Conservation (phyloP, 805 yeast genomes). For the Ogataea glucozyma region DNA sequence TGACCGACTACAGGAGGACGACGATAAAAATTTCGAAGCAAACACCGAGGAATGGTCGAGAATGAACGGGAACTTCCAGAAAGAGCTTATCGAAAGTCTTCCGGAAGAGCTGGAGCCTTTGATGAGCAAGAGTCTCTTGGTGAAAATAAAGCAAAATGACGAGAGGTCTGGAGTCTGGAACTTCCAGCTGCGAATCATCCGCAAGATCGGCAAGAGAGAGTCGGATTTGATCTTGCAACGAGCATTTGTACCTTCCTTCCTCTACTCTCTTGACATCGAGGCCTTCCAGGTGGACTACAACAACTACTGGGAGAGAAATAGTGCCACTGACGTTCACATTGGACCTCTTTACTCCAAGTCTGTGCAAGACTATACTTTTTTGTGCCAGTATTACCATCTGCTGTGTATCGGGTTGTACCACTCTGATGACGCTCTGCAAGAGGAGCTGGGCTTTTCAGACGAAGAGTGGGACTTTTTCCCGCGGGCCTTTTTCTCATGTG, state of each 20-base stretch:
- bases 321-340: slow-evolving; percentile 28
- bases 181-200: slow-evolving; percentile 25
- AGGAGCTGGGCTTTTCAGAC: slow-evolving; percentile 23
- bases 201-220: slow-evolving; percentile 19
- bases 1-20: slow-evolving; percentile 26
- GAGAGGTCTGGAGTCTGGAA: slow-evolving; percentile 30
- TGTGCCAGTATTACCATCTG: slow-evolving; percentile 34
- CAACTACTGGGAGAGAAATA: slow-evolving; percentile 30
- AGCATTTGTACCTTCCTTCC: slow-evolving; percentile 23
- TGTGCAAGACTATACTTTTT: slow-evolving; percentile 31
- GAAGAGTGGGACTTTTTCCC: slow-evolving; percentile 32
- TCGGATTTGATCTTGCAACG: slow-evolving; percentile 26
- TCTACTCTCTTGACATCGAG: slow-evolving; percentile 55
- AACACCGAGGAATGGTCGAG: slow-evolving; percentile 35
- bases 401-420: slow-evolving; percentile 34
- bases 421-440: slow-evolving; percentile 27
- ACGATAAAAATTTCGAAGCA: slow-evolving; percentile 25
- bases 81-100: slow-evolving; percentile 1
- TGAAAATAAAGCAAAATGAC: slow-evolving; percentile 19
- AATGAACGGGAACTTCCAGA: neutral
- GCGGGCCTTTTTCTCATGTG: slow-evolving; percentile 32
- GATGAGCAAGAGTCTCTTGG: slow-evolving; percentile 14
- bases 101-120: slow-evolving; percentile 6
- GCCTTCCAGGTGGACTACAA: slow-evolving; percentile 66
- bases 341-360: slow-evolving; percentile 27